Evolutionary conservation across 2,329 filamentous ascomycete genomes (phyloP).

Genomic region (Xylaria digitata): DNA sequence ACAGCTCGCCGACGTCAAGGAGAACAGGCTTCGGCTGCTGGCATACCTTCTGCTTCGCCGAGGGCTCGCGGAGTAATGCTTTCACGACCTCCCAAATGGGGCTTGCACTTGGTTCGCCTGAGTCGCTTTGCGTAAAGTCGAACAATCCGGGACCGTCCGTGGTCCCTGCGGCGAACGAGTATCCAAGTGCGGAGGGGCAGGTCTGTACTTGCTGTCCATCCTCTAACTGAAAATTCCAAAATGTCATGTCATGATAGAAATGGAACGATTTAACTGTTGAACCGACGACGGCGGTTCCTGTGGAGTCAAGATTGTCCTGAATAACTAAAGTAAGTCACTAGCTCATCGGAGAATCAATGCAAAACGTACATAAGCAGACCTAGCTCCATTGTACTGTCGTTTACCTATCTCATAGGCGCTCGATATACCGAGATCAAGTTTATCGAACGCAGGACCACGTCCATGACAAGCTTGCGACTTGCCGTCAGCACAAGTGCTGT

Average conservation of each 20-base stretch:
- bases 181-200: conserved; percentile 86
- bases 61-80: conserved; percentile 75
- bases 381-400: conserved; percentile 72
- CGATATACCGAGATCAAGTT: conserved; percentile 76
- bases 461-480: conserved; percentile 70
- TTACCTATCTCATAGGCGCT: conserved; percentile 81
- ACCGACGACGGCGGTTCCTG: conserved; percentile 65
- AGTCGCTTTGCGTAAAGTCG: conserved; percentile 88
- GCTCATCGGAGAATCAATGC: background rate
- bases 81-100: conserved; percentile 83
- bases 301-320: conserved; percentile 35
- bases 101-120: conserved; percentile 74
- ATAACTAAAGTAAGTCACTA: conserved; percentile 15
- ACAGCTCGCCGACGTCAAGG: conserved; percentile 84
- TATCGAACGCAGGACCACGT: conserved; percentile 73
- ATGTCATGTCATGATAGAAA: conserved; percentile 80
- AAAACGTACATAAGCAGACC: conserved; percentile 55
- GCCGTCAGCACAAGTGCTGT: conserved; percentile 80
- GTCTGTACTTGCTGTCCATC: conserved; percentile 79
- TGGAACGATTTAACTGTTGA: conserved; percentile 81
- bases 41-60: conserved; percentile 75
- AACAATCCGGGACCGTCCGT: conserved; percentile 89
- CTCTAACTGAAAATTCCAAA: conserved; percentile 76
- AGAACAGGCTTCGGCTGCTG: conserved; percentile 86
- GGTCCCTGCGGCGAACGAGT: conserved; percentile 90